Percentiles rank a stretch among this genome's conserved stretches.
phyloP scores from a whole-genome alignment of 2,329 filamentous ascomycete genomes.

The Aureobasidium sp. region DNA sequence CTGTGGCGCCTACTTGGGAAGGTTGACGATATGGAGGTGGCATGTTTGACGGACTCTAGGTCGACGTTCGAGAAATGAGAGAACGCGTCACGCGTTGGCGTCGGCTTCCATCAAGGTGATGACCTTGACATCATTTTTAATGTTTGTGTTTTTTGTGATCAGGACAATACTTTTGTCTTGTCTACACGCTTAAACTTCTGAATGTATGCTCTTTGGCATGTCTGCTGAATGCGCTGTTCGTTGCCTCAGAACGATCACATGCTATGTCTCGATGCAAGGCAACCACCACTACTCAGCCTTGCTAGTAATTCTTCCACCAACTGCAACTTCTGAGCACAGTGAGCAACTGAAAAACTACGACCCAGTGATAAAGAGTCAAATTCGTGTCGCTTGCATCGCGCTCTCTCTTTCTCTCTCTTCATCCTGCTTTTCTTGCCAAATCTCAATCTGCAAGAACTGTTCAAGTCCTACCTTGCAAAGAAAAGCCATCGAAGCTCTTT shows the following conservation, averaged over 20 bases:
- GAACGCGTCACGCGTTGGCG: slow-evolving; percentile 2
- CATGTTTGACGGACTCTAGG: background rate
- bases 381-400: background rate
- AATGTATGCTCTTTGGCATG: background rate
- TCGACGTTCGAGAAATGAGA: background rate
- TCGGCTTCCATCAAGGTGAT: background rate
- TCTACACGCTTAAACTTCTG: too few species aligned
- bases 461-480: too few species aligned
- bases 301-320: background rate
- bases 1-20: slow-evolving; percentile 13
- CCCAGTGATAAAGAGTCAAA: too few species aligned
- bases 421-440: background rate
- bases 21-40: slow-evolving; percentile 8
- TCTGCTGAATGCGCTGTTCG: background rate
- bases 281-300: background rate
- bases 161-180: too few species aligned
- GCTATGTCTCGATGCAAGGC: background rate
- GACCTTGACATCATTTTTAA: background rate
- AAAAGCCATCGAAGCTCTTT: too few species aligned
- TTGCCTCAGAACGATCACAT: background rate
- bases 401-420: background rate
- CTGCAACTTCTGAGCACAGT: background rate
- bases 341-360: background rate
- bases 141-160: too few species aligned
- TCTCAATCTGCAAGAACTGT: background rate